A percentile compares a stretch with the other conserved stretches of the same genome.
Conservation (phyloP, 192 early-diverging fungal species). For the Endogone sp. region DNA sequence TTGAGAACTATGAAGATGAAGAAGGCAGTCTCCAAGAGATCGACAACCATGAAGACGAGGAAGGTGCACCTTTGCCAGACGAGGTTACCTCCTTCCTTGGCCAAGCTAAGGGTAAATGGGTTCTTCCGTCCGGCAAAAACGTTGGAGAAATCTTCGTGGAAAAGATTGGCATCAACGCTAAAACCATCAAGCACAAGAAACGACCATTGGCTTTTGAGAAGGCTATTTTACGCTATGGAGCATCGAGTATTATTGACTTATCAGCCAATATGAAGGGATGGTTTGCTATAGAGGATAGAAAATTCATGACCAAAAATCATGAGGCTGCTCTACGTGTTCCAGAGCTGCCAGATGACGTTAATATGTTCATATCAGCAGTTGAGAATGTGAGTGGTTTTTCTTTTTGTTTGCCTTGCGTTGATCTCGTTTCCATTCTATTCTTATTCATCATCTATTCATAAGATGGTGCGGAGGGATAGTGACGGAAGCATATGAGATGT, state of each 20-base stretch:
- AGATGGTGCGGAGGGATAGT: constrained; percentile 9
- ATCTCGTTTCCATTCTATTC: background rate
- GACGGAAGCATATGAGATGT: constrained; percentile 7
- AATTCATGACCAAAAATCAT: constrained; percentile 13
- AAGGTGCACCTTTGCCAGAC: constrained; percentile 5
- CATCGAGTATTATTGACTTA: constrained; percentile 17
- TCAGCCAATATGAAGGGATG: constrained; percentile 12
- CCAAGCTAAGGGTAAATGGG: constrained; percentile 6
- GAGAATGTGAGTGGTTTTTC: constrained; percentile 4
- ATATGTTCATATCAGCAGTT: constrained; percentile 2
- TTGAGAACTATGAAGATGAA: background rate
- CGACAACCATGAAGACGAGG: constrained; percentile 7
- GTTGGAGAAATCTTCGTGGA: constrained; percentile 9
- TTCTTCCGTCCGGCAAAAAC: constrained; percentile 10
- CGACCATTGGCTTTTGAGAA: constrained; percentile 5
- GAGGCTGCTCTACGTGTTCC: constrained; percentile 11
- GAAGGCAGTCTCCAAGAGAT: background rate
- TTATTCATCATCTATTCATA: constrained; percentile 12
- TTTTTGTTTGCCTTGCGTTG: constrained; percentile 3
- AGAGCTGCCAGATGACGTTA: constrained; percentile 3
- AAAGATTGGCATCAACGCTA: constrained; percentile 8
- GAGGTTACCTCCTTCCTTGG: constrained; percentile 6
- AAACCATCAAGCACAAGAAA: constrained; percentile 11
- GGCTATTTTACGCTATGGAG: constrained; percentile 12
- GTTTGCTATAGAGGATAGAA: constrained; percentile 17